Evolutionary conservation across 1,284 basidiomycete genomes (phyloP), one percentile per base, ranked within the genome.

Genomic region (Cerioporus squamosus): DNA sequence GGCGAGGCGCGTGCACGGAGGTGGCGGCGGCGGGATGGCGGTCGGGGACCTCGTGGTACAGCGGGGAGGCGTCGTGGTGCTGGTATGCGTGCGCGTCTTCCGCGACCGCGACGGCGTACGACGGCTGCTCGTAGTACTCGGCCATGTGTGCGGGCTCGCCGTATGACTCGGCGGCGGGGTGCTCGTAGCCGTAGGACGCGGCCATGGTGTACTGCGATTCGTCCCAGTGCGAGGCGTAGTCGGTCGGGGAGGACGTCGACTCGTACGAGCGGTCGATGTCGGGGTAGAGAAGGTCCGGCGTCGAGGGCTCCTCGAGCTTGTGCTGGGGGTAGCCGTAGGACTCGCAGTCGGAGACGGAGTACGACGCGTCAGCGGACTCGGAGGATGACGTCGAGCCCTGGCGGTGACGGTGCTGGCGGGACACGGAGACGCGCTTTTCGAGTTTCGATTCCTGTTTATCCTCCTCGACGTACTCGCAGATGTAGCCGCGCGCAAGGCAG

Each of bases 381-480:
- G 57, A 60, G 23, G 59, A 61, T 36, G 33, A 56, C 18, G 59
- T 57, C 15, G 60, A 56, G 43, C 49, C 46, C 44, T 57, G 55
- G 31, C 68, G 63, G 38, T 46, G 64, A 17, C 48, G 52, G 39
- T 55, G 62, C 10, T 53, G 14, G 10, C 51, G 55, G 46, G 44
- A 20, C 15, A 31, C 5, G 20, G 53, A n/a, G 23, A 47, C 18
- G 9, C 62, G 57, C 51, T 60, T 61, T 10, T 51, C 49, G 9
- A 42, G 51, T 49, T 57, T 57, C 26, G 63, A 57, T 39, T 66
- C 65, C 20, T 78, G 51, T 49, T 57, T 57, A 23, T 64, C 59
- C 45, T 66, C 65, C 20, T 78, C 75, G 22, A 70, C 74, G 56
- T 80, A 80, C 46, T 73, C 70, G 66, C 78, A 80, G 20, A 61